Percentiles rank a stretch among this genome's conserved stretches.
These are phyloP conservation scores for Arxiozyma heterogenica DNA, from an alignment of 1,139 yeast species.

Conservation along the genomic window DNA sequence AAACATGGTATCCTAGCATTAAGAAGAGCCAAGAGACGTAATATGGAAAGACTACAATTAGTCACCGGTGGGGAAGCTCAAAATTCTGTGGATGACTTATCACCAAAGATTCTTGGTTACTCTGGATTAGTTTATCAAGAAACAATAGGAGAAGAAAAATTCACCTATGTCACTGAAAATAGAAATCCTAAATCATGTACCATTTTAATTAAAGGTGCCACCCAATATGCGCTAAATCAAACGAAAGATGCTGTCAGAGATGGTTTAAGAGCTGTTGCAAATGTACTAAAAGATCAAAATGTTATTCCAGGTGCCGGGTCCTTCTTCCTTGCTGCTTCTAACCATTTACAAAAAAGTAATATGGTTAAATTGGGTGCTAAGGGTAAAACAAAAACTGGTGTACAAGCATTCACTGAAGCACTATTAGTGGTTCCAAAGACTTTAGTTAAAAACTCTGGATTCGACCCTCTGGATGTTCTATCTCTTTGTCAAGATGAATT, in stretches of 20 bases:
- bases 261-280: constrained; percentile 90
- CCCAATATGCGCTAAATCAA: constrained; percentile 78
- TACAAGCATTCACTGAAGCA: constrained; percentile 90
- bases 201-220: constrained; percentile 87
- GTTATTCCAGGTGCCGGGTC: constrained; percentile 98
- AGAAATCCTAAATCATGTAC: constrained; percentile 88
- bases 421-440: constrained; percentile 88
- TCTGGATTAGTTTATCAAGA: constrained; percentile 91
- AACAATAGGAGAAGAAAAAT: constrained; percentile 93
- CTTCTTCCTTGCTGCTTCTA: constrained; percentile 74
- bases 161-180: constrained; percentile 89
- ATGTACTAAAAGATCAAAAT: constrained; percentile 74
- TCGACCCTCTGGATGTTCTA: constrained; percentile 83
- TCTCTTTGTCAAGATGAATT: constrained; percentile 87
- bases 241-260: constrained; percentile 96
- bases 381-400: constrained; percentile 85
- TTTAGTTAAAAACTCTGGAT: constrained; percentile 84
- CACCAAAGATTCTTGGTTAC: constrained; percentile 77
- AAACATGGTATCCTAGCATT: constrained; percentile 88
- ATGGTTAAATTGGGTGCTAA: constrained; percentile 50
- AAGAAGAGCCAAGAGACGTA: constrained; percentile 97
- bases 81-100: constrained; percentile 88
- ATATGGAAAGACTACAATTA: constrained; percentile 95
- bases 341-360: constrained; percentile 46
- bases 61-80: constrained; percentile 98